These are phyloP conservation scores for Neurospora sp. DNA, from an alignment of 495 filamentous ascomycete species.

Conservation along the genomic window DNA sequence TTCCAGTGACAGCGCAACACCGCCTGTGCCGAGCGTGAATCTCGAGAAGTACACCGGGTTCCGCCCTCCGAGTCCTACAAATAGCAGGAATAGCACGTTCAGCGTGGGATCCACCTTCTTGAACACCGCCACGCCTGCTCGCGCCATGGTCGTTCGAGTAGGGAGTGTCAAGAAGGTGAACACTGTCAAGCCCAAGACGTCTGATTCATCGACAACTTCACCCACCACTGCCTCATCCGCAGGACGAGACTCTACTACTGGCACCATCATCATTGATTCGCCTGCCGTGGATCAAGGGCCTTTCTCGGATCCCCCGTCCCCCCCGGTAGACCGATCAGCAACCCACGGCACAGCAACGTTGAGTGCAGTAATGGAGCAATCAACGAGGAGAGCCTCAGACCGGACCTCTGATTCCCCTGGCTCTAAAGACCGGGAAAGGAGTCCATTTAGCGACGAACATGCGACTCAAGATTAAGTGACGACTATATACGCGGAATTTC, in stretches of 20 bases:
- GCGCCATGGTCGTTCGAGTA: slow-evolving; percentile 45
- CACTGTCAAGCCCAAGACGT: slow-evolving; percentile 5
- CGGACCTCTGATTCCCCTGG: slow-evolving; percentile 17
- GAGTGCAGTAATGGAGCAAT: slow-evolving; percentile 45
- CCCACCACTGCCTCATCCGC: slow-evolving; percentile 13
- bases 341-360: slow-evolving; percentile 33
- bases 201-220: slow-evolving; percentile 17
- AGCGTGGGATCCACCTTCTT: slow-evolving; percentile 57
- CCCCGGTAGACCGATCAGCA: slow-evolving; percentile 2
- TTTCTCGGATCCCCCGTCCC: slow-evolving; percentile 44
- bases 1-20: slow-evolving; percentile 36
- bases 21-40: slow-evolving; percentile 46
- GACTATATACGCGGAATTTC: neutral
- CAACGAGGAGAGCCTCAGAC: slow-evolving; percentile 32
- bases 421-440: slow-evolving; percentile 26
- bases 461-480: slow-evolving; percentile 32
- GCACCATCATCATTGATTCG: slow-evolving; percentile 42
- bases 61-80: slow-evolving; percentile 35
- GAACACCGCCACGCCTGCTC: slow-evolving; percentile 44
- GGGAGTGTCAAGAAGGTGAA: slow-evolving; percentile 38
- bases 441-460: slow-evolving; percentile 48
- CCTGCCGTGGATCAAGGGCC: slow-evolving; percentile 42
- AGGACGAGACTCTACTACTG: slow-evolving; percentile 23
- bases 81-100: slow-evolving; percentile 41
- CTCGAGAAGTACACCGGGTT: slow-evolving; percentile 39